Conservation (phyloP, 805 yeast genomes). For the Starmerella potacharoeniae region DNA sequence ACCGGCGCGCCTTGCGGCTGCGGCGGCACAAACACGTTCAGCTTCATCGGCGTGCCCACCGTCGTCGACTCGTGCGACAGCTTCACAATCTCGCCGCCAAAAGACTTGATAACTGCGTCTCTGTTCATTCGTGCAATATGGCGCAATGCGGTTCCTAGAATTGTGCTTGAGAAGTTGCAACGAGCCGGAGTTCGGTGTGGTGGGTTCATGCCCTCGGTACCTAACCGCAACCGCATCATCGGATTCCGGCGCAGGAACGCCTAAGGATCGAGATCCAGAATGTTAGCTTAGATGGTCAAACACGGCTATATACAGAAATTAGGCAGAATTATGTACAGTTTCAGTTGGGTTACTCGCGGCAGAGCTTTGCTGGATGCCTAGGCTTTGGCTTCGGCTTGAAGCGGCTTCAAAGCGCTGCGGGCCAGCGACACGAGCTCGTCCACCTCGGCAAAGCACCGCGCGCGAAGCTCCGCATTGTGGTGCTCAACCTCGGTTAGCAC, state of each 20-base stretch:
- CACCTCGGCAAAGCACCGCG: neutral
- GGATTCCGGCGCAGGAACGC: no score
- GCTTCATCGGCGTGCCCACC: conserved; percentile 65
- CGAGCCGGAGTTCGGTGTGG: neutral
- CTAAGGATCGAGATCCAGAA: no score
- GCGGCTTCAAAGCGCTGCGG: neutral
- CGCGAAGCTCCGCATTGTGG: conserved; percentile 1
- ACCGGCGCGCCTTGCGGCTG: conserved; percentile 51
- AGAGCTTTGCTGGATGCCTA: no score
- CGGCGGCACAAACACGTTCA: conserved; percentile 73
- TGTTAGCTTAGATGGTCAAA: no score
- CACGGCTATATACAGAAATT: no score
- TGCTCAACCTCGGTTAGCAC: conserved; percentile 6
- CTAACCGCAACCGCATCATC: neutral
- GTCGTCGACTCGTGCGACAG: conserved; percentile 57
- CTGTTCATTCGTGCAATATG: neutral
- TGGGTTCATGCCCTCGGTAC: neutral
- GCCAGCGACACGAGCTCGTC: neutral
- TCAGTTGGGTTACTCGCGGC: no score
- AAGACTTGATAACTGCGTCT: conserved; percentile 25
- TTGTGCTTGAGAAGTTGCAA: neutral
- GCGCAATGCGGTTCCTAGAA: neutral
- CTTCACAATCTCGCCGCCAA: conserved; percentile 68
- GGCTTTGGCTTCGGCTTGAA: no score
- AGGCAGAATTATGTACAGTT: no score